Base-by-base conservation (phyloP, 352 stramenopile species). In the Globisporangium acanthophoron region DNA sequence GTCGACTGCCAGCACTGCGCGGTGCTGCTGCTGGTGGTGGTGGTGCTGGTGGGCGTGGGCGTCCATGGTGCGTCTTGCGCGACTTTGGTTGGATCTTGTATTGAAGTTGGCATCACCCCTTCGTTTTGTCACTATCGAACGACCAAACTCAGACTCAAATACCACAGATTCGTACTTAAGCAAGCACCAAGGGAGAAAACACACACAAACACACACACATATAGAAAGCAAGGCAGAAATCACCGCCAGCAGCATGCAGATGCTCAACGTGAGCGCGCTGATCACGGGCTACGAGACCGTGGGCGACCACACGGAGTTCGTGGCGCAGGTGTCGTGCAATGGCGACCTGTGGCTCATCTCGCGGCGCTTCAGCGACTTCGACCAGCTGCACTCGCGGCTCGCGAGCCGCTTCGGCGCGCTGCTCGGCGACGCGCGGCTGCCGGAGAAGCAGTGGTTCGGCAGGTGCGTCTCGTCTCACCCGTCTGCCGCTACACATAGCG, bases 401-500 rank as follows among this genome's bases (percentile, higher is more conserved):
- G 60, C 80, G 59, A 80, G 80, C 52, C 70, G 67, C 53, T 92
- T 92, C 51, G 81, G 80, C 15, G 77, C 87, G 59, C 76, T 88
- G 54, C 84, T 94, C 33, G 37, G 37, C 37, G 78, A 89, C 27
- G 76, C 59, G 9, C 62, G 69, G 40, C 61, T 94, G 62, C 84
- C 84, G 0, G 84, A 94, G 58, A 94, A 94, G 68, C 84, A 94
- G 71, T 94, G 84, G 84, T 94, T 94, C 66, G 84, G 84, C 18
- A 72, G 84, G 84, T 94, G 66, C 33, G 15, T 35, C 13, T 5
- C 3, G 16, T 27, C 24, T 27, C 24, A 27, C 24, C 24, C 24
- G 24, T 27, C 24, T 27, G 24, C 24, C 1, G 24, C 0, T 27
- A 27, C 1, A 27, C 24, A 27, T 27, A 27, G 24, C 3, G 24